A percentile compares a stretch with the other conserved stretches of the same genome.
Conservation (phyloP, 768 basidiomycete species). For the Tephrocybe rancida region DNA sequence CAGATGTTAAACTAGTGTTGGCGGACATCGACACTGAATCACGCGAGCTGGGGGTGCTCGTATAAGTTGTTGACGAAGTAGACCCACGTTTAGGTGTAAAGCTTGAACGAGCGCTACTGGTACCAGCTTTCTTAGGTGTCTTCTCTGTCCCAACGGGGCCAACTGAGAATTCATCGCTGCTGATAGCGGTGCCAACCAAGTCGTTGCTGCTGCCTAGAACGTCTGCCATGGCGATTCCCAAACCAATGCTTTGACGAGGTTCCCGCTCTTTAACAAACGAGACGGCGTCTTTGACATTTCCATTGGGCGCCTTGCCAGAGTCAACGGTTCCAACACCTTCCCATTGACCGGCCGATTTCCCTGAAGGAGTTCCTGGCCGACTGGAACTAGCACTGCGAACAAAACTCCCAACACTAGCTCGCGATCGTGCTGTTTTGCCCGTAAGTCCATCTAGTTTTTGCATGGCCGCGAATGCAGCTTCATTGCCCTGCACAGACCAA, state of each 20-base stretch:
- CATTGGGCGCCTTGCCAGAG: conserved; percentile 39
- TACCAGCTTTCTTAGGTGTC: conserved; percentile 65
- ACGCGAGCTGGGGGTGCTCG: conserved; percentile 80
- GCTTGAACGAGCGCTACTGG: conserved; percentile 63
- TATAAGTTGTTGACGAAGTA: conserved; percentile 85
- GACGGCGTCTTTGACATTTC: conserved; percentile 39
- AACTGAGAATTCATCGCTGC: conserved; percentile 59
- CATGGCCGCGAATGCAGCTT: conserved; percentile 87
- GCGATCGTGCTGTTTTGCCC: conserved; percentile 73
- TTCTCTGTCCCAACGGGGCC: conserved; percentile 55
- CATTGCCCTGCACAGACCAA: conserved; percentile 86
- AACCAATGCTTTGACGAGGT: conserved; percentile 36
- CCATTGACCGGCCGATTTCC: conserved; percentile 70
- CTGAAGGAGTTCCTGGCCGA: conserved; percentile 74
- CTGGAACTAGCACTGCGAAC: conserved; percentile 66
- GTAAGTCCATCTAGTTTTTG: conserved; percentile 90
- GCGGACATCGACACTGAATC: conserved; percentile 86
- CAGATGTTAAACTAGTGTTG: conserved; percentile 76
- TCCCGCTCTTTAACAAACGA: conserved; percentile 48
- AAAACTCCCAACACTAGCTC: conserved; percentile 76
- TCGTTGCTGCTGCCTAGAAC: conserved; percentile 42
- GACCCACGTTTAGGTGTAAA: conserved; percentile 89
- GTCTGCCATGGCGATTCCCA: conserved; percentile 35
- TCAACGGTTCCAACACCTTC: conserved; percentile 61
- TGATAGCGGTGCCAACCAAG: conserved; percentile 43